Evolutionary conservation across 2,329 filamentous ascomycete species (phyloP).

Genomic region (Calonectria pauciramosa): DNA sequence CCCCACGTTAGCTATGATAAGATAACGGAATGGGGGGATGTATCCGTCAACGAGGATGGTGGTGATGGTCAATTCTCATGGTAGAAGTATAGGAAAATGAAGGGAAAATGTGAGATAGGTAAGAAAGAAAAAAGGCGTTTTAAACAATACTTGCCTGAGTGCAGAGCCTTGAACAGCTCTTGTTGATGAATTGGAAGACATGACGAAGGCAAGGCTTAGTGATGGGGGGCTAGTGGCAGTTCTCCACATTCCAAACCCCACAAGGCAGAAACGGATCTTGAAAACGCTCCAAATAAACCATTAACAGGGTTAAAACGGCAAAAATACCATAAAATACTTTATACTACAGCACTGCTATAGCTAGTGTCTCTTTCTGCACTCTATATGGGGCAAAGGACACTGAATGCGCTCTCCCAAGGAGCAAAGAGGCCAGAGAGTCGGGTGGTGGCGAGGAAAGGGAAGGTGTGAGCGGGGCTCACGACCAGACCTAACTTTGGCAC

Average conservation of each 20-base stretch:
- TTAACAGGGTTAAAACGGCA: not conserved
- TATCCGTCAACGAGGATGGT: not conserved
- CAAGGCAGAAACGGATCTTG: not conserved
- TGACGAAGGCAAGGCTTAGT: not conserved
- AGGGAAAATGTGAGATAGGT: not conserved
- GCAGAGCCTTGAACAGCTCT: not conserved
- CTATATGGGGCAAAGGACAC: not conserved
- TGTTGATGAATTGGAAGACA: not conserved
- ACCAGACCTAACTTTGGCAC: not conserved
- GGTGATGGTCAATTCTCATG: not conserved
- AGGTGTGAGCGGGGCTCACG: not conserved
- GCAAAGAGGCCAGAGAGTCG: not conserved
- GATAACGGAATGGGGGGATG: not conserved
- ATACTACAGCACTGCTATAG: not conserved
- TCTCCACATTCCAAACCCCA: not conserved
- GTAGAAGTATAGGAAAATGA: not conserved
- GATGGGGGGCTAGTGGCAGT: not conserved
- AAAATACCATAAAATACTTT: not conserved
- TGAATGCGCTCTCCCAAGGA: not conserved
- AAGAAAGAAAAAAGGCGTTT: not conserved
- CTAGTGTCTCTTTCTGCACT: not conserved
- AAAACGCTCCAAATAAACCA: not conserved
- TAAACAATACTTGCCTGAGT: not conserved
- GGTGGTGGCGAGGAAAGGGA: not conserved
- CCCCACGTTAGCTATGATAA: conserved; percentile 1